Percentiles rank a stretch among this genome's conserved stretches.
Conservation (phyloP, 768 basidiomycete genomes). For the Auriculariales sp. region DNA sequence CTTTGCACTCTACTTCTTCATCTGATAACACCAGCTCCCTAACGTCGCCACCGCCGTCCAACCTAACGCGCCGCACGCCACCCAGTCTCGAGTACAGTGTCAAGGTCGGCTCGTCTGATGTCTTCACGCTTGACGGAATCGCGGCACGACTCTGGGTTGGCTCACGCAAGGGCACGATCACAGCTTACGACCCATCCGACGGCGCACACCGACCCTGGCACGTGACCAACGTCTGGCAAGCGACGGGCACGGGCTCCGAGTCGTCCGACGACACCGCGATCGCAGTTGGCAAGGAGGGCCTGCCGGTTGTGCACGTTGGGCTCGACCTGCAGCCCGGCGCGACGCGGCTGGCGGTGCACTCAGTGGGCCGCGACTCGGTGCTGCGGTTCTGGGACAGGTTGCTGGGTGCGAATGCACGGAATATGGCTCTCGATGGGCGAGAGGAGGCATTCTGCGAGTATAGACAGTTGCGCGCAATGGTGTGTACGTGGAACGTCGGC, state of each 20-base stretch:
- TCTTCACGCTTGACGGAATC: conserved; percentile 75
- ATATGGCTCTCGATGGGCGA: too few species aligned
- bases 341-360: conserved; percentile 59
- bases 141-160: conserved; percentile 80
- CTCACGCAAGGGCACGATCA: conserved; percentile 64
- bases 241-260: too few species aligned
- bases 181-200: conserved; percentile 65
- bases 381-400: conserved; percentile 84
- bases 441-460: conserved; percentile 70
- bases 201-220: conserved; percentile 56
- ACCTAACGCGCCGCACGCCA: too few species aligned
- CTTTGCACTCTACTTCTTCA: too few species aligned
- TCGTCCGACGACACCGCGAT: too few species aligned
- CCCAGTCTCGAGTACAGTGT: conserved; percentile 62
- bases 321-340: too few species aligned
- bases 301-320: too few species aligned
- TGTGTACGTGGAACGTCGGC: conserved; percentile 89
- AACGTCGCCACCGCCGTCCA: too few species aligned
- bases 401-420: conserved; percentile 60
- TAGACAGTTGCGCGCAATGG: conserved; percentile 60
- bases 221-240: conserved; percentile 78
- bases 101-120: conserved; percentile 68
- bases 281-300: too few species aligned
- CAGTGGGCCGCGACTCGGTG: conserved; percentile 58
- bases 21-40: too few species aligned